Percentiles rank a stretch among this genome's conserved stretches.
Evolutionary conservation across 192 early-diverging fungal genomes (phyloP).

Genomic region (Umbelopsis sp.): DNA sequence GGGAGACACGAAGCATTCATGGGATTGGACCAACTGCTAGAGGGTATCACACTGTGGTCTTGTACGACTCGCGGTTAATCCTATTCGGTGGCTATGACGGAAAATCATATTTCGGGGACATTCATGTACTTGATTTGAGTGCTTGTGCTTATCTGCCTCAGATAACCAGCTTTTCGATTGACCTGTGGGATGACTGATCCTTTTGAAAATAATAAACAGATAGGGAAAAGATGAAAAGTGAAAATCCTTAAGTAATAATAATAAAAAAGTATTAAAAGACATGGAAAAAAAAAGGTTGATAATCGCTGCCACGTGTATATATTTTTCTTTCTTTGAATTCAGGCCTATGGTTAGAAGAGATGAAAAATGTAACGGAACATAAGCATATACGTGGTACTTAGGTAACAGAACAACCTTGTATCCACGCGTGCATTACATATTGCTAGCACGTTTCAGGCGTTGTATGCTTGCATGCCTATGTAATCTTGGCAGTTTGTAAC

Average conservation of each 20-base stretch:
- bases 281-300: too few species aligned
- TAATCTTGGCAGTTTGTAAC: neutral
- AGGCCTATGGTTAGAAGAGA: too few species aligned
- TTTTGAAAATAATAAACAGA: neutral
- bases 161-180: conserved; percentile 68
- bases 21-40: conserved; percentile 64
- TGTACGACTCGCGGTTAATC: conserved; percentile 78
- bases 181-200: neutral
- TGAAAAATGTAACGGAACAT: too few species aligned
- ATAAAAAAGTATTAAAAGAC: too few species aligned
- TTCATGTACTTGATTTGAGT: conserved; percentile 79
- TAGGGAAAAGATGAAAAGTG: neutral
- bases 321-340: too few species aligned
- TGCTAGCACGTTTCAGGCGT: too few species aligned
- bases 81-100: conserved; percentile 89
- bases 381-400: too few species aligned
- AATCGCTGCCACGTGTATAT: too few species aligned
- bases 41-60: conserved; percentile 79
- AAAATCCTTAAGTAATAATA: too few species aligned
- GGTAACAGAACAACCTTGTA: too few species aligned
- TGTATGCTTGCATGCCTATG: neutral
- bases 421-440: too few species aligned
- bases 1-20: conserved; percentile 75
- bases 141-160: conserved; percentile 86
- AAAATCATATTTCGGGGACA: conserved; percentile 75